A percentile compares a stretch with the other conserved stretches of the same genome.
These are phyloP conservation scores for Petrea volubilis DNA, from an alignment of 257 asterid genomes.

Conservation along the genomic window DNA sequence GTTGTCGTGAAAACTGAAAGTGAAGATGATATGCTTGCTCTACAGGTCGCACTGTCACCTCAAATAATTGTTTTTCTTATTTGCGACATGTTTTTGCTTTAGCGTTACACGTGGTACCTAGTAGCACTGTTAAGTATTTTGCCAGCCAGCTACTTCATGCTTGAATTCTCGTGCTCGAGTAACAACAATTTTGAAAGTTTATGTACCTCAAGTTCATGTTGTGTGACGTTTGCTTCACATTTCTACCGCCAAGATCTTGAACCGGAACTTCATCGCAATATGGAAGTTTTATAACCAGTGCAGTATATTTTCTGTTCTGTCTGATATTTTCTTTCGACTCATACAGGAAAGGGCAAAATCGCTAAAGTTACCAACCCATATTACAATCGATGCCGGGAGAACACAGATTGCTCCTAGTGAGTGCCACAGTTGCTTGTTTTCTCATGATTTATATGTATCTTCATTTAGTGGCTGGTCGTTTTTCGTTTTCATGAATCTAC, in stretches of 20 bases:
- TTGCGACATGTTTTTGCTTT: constrained; percentile 1
- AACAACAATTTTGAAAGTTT: constrained; percentile 6
- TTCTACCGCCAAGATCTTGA: background rate
- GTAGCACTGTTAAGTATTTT: background rate
- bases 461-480: background rate
- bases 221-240: background rate
- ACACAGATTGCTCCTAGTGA: constrained; percentile 98
- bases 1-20: constrained; percentile 92
- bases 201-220: constrained; percentile 2
- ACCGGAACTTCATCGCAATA: background rate
- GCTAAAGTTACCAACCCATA: constrained; percentile 73
- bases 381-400: constrained; percentile 93
- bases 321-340: constrained; percentile 15
- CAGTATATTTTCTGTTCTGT: background rate
- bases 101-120: constrained; percentile 2
- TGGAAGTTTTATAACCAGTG: constrained; percentile 5
- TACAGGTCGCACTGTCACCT: constrained; percentile 56
- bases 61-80: background rate
- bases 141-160: constrained; percentile 5
- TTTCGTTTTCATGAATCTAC: background rate
- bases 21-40: constrained; percentile 80
- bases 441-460: background rate
- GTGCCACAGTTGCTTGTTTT: constrained; percentile 29
- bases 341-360: constrained; percentile 81
- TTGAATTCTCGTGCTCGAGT: background rate